Conservation (phyloP, 2,329 filamentous ascomycete genomes). For the Blastomyces parvus region DNA sequence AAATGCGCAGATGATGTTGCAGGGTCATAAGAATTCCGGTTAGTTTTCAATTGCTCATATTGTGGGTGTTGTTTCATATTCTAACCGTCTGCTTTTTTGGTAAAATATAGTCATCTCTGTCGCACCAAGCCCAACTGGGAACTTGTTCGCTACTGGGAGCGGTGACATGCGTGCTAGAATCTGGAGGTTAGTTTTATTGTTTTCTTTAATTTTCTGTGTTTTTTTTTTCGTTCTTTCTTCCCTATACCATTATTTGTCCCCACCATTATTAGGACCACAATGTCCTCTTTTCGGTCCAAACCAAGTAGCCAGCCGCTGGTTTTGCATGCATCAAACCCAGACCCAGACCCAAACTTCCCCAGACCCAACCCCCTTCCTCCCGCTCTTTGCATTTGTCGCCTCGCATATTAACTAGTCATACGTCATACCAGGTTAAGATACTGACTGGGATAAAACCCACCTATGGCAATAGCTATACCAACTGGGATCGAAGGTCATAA, state of each 20-base stretch:
- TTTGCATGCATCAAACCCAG: no score
- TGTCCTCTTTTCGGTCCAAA: no score
- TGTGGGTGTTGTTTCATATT: background rate
- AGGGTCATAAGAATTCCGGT: constrained; percentile 95
- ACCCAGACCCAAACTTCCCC: no score
- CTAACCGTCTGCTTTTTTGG: constrained; percentile 18
- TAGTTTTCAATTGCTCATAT: constrained; percentile 22
- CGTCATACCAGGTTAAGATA: constrained; percentile 1
- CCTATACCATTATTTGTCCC: background rate
- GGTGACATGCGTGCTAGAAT: constrained; percentile 97
- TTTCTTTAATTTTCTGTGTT: background rate
- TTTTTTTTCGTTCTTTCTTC: no score
- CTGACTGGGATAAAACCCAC: background rate
- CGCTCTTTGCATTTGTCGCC: background rate
- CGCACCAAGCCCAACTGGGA: constrained; percentile 78
- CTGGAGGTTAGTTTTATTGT: constrained; percentile 57
- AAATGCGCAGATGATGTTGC: constrained; percentile 92
- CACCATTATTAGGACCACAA: no score
- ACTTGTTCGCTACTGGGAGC: constrained; percentile 88
- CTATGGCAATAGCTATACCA: background rate
- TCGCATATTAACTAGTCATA: constrained; percentile 1
- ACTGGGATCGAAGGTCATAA: constrained; percentile 2
- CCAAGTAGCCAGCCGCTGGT: no score
- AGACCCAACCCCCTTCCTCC: background rate
- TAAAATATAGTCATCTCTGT: constrained; percentile 70